Evolutionary conservation across 225 moss, liverwort and hornwort genomes (phyloP), one percentile per base, ranked within the genome.

Genomic region (Rhytidiadelphus loreus): DNA sequence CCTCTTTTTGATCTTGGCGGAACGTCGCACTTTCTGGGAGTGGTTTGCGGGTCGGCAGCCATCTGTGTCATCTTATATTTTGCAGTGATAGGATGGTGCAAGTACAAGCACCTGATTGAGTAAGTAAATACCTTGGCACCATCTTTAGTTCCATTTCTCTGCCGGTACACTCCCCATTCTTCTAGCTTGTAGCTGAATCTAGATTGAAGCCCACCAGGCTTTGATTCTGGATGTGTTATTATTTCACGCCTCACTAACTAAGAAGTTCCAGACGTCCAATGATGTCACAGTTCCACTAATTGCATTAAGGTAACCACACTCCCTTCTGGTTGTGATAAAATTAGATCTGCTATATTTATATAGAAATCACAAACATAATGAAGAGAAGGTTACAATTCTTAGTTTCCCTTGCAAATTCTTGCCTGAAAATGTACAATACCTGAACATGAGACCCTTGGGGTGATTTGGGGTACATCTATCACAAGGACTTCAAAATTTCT

Each of bases 61-160:
- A 97, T 96, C 65, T 96, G 95, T 70, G 81, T 95, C n/a, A 65
- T 93, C 52, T 35, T 97, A 11, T 99, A 99, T 86, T 61, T 92
- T 56, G 82, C 92, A 81, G 97, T 97, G 14, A 95, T 99, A 88
- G 97, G 90, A 37, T 97, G 95, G 96, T 99, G 96, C 88, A 99
- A 94, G 88, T 97, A 95, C 85, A 99, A 96, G 92, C 92, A 96
- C 91, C 92, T 99, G 77, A 95, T 99, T 44, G 99, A 99, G 91
- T 99, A 91, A 96, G 59, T 37, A 21, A 50, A 50, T 53, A 21
- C 65, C 21, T 28, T 52, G 52, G 7, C n/a, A 52, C 35, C 46
- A 23, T 62, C 46, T 7, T n/a, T 33, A 22, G 32, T 11, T 63
- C 32, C 52, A 52, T 25, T 50, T 37, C 83, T 52, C 78, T 80